phyloP scores from a whole-genome alignment of 306 rosid species.

The Citrullus mucosospermus region DNA sequence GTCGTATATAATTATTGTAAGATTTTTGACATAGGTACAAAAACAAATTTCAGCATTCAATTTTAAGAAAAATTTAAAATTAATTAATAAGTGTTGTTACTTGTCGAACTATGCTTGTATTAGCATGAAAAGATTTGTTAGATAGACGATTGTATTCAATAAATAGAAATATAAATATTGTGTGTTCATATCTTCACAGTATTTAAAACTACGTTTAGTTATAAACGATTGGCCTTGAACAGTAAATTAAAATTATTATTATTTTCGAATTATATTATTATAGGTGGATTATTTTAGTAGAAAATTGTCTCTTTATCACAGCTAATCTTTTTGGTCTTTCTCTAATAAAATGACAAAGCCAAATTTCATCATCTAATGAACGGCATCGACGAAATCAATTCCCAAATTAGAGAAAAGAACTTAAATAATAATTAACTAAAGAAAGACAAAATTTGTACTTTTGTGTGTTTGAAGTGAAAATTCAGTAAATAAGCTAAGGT shows the following conservation, averaged over 20 bases:
- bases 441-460: not conserved
- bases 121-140: not conserved
- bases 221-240: not conserved
- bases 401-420: not conserved
- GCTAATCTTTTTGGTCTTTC: not conserved
- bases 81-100: too few relatives aligned
- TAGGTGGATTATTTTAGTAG: not conserved
- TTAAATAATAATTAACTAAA: not conserved
- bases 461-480: not conserved
- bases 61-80: too few relatives aligned
- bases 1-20: not conserved
- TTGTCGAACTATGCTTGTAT: not conserved
- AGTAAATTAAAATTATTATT: not conserved
- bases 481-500: too few relatives aligned
- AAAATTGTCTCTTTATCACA: not conserved
- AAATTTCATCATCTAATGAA: not conserved
- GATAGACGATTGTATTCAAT: not conserved
- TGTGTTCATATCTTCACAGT: not conserved
- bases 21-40: not conserved
- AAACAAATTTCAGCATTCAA: too few relatives aligned
- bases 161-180: not conserved
- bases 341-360: not conserved
- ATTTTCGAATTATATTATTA: not conserved
- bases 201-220: not conserved
- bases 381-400: not conserved